A percentile compares a stretch with the other conserved stretches of the same genome.
Evolutionary conservation across 1,284 basidiomycete genomes (phyloP).

Genomic region (Athelia sp.): DNA sequence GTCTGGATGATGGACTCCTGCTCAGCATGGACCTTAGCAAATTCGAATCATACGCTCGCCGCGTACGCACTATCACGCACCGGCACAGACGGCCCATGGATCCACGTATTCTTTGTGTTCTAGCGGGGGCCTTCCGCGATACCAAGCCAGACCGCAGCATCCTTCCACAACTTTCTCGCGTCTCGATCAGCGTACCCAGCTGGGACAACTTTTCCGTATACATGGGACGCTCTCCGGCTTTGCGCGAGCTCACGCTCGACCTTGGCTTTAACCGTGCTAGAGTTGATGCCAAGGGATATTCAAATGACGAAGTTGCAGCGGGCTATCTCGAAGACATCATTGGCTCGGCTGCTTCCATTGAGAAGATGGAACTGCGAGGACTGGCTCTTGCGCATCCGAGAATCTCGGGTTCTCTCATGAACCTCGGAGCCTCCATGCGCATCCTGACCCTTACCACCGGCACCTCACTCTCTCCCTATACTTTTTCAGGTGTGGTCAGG

Average conservation of each 20-base stretch:
- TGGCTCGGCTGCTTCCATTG: background rate
- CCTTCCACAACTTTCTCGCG: slow-evolving; percentile 33
- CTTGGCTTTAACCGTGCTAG: slow-evolving; percentile 31
- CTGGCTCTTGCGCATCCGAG: background rate
- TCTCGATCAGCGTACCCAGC: slow-evolving; percentile 32
- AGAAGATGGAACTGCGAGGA: background rate
- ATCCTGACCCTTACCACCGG: slow-evolving; percentile 41
- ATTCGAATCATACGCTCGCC: slow-evolving; percentile 39
- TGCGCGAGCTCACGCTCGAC: slow-evolving; percentile 37
- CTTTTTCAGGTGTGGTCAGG: slow-evolving; percentile 34
- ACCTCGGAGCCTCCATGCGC: slow-evolving; percentile 30
- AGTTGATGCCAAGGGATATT: background rate
- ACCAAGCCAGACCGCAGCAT: slow-evolving; percentile 6
- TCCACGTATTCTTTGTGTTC: slow-evolving; percentile 16
- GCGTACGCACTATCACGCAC: slow-evolving; percentile 41
- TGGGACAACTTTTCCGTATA: slow-evolving; percentile 23
- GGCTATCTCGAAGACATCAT: background rate
- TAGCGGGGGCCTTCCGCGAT: slow-evolving; percentile 9
- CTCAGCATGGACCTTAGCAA: slow-evolving; percentile 18
- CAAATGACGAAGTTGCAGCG: background rate
- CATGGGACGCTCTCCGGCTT: slow-evolving; percentile 28
- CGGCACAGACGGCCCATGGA: slow-evolving; percentile 24
- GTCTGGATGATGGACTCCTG: slow-evolving; percentile 8
- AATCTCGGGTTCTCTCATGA: background rate
- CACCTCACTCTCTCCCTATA: slow-evolving; percentile 31